Percentiles rank a stretch among this genome's conserved stretches.
Conservation (phyloP, 345 rosid species). For the Populus davidiana region DNA sequence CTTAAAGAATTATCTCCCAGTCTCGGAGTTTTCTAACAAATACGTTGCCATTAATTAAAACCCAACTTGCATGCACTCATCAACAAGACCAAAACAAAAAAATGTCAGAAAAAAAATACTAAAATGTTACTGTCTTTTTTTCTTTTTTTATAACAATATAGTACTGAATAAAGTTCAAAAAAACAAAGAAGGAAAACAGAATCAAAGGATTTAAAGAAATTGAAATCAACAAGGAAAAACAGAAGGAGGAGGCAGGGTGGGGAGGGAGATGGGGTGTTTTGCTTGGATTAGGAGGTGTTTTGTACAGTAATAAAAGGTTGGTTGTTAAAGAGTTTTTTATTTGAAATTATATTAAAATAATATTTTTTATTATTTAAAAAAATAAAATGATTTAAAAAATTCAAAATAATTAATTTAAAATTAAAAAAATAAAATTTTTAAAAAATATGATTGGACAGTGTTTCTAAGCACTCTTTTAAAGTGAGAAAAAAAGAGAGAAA, state of each 20-base stretch:
- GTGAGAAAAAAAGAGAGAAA: not conserved
- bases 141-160: not conserved
- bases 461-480: too few relatives aligned
- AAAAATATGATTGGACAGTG: too few relatives aligned
- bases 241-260: too few relatives aligned
- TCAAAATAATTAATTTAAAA: too few relatives aligned
- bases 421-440: too few relatives aligned
- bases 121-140: not conserved
- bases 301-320: too few relatives aligned
- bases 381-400: too few relatives aligned
- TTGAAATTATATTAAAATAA: too few relatives aligned
- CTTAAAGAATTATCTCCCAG: not conserved
- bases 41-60: conserved; percentile 7
- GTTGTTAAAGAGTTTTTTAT: too few relatives aligned
- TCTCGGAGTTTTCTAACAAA: not conserved
- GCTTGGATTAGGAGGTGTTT: not conserved
- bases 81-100: not conserved
- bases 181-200: not conserved
- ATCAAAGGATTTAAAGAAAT: not conserved
- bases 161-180: not conserved
- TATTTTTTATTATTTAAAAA: too few relatives aligned
- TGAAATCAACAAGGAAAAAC: not conserved
- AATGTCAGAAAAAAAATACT: not conserved
- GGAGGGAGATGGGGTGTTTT: not conserved
- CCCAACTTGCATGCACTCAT: conserved; percentile 3